Conservation (phyloP, 108 stramenopile genomes). For the Fistulifera pelliculosa region DNA sequence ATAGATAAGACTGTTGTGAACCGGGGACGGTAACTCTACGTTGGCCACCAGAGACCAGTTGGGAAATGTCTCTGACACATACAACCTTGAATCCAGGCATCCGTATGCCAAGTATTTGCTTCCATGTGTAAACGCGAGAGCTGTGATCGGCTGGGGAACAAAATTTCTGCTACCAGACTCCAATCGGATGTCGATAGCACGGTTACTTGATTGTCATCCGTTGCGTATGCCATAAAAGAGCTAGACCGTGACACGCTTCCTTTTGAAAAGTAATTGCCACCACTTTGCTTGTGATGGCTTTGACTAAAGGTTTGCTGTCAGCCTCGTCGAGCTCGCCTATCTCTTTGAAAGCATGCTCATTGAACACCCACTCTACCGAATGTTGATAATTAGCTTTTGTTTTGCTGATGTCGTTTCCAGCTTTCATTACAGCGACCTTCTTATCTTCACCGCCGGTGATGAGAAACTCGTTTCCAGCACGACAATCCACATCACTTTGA, state of each 20-base stretch:
- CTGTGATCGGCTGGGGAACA: constrained; percentile 28
- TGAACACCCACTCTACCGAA: constrained; percentile 26
- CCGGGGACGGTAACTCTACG: constrained; percentile 16
- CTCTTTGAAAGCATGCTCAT: constrained; percentile 23
- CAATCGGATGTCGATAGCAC: constrained; percentile 28
- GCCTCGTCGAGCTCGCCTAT: constrained; percentile 7
- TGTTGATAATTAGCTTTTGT: constrained; percentile 7
- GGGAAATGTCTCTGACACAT: constrained; percentile 20
- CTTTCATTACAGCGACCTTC: constrained; percentile 26
- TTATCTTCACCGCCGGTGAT: constrained; percentile 23
- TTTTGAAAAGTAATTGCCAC: constrained; percentile 24
- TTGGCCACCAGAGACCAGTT: constrained; percentile 25
- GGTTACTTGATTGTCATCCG: constrained; percentile 26
- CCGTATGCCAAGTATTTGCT: constrained; percentile 32
- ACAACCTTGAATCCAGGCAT: constrained; percentile 23
- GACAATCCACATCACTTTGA: constrained; percentile 4
- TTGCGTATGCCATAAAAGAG: constrained; percentile 23
- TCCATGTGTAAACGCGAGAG: constrained; percentile 28
- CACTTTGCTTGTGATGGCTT: background rate
- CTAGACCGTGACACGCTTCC: constrained; percentile 15
- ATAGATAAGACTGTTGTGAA: constrained; percentile 23
- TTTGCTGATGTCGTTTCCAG: constrained; percentile 15
- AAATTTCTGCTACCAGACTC: constrained; percentile 25
- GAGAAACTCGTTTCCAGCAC: constrained; percentile 18
- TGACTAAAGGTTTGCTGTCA: constrained; percentile 1